phyloP scores from a whole-genome alignment of 306 rosid genomes.

The Castanospermum australe region DNA sequence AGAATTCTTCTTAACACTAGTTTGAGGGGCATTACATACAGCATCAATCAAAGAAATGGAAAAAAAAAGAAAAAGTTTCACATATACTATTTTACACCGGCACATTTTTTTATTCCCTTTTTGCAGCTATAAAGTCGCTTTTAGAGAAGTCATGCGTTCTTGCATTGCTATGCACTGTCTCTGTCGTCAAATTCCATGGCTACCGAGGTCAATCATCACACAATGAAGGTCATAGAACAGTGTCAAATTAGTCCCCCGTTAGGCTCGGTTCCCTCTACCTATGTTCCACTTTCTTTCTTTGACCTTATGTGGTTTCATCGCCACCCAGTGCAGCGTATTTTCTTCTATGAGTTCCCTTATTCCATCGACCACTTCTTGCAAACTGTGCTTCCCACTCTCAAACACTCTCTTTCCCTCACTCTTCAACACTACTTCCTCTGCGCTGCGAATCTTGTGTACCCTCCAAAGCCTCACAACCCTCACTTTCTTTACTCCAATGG shows the following conservation, averaged over 20 bases:
- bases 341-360: neutral
- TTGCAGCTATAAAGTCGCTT: no score
- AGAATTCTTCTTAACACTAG: no score
- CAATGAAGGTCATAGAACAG: neutral
- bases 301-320: neutral
- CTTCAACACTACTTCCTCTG: slow-evolving; percentile 11
- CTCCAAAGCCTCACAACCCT: neutral
- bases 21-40: no score
- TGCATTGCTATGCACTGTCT: no score
- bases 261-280: neutral
- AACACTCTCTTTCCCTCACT: slow-evolving; percentile 7
- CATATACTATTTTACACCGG: no score
- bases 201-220: no score
- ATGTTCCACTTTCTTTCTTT: neutral
- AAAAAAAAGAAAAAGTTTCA: no score
- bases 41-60: no score
- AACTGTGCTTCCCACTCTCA: neutral
- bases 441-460: neutral
- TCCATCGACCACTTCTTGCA: neutral
- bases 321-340: neutral
- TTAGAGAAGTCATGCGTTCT: no score
- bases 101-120: no score
- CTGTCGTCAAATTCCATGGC: no score
- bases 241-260: neutral
- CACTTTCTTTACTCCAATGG: neutral